These are phyloP conservation scores for Claviceps citrina DNA, from an alignment of 2,329 filamentous ascomycete genomes.

Conservation along the genomic window DNA sequence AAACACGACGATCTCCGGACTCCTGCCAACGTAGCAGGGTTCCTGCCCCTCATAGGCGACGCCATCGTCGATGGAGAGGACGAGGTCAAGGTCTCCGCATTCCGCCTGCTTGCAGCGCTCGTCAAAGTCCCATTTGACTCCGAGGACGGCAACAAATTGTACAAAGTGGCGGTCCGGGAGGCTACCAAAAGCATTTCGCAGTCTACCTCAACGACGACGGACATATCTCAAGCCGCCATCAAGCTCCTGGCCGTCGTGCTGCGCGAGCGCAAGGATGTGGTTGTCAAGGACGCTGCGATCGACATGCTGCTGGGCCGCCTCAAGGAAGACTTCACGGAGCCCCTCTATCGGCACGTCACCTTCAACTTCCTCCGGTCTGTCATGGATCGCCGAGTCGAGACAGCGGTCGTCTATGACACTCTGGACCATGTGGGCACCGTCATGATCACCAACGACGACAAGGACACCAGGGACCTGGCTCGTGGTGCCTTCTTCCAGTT, in stretches of 20 bases:
- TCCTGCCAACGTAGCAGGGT: conserved; percentile 63
- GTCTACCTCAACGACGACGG: conserved; percentile 63
- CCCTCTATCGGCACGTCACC: conserved; percentile 77
- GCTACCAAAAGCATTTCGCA: conserved; percentile 67
- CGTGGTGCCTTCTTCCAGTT: conserved; percentile 89
- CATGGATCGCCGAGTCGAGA: conserved; percentile 70
- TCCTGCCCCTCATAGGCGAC: conserved; percentile 80
- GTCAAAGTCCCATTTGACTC: conserved; percentile 70
- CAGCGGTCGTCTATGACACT: conserved; percentile 77
- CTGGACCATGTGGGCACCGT: conserved; percentile 78
- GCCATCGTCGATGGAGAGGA: conserved; percentile 71
- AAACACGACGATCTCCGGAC: conserved; percentile 74
- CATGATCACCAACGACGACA: conserved; percentile 93
- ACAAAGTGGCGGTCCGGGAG: conserved; percentile 69
- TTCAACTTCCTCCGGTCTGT: conserved; percentile 89
- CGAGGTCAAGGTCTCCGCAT: conserved; percentile 78
- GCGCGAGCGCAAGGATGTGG: conserved; percentile 60
- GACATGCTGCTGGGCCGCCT: conserved; percentile 70
- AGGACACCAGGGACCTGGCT: conserved; percentile 72
- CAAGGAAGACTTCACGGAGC: conserved; percentile 80
- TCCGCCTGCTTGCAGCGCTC: conserved; percentile 72
- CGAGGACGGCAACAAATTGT: conserved; percentile 46
- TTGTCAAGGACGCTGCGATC: conserved; percentile 65
- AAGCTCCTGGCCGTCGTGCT: conserved; percentile 79
- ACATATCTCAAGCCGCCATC: conserved; percentile 72